Evolutionary conservation across 2,329 filamentous ascomycete genomes (phyloP).

Genomic region (Fusarium coicis): DNA sequence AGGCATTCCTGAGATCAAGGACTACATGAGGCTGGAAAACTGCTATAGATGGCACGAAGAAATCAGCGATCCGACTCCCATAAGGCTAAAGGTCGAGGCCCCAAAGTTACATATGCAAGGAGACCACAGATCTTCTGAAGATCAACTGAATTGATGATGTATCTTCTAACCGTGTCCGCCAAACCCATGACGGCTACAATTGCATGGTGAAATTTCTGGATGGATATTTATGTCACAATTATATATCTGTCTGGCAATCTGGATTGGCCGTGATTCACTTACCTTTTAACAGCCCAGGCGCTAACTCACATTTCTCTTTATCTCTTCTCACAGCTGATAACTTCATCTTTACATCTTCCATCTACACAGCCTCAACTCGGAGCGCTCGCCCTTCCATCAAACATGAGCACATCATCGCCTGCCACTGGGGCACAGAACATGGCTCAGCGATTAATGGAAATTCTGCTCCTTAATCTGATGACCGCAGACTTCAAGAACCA

Average conservation of each 20-base stretch:
- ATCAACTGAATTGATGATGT: constrained; percentile 23
- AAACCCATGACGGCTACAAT: not conserved
- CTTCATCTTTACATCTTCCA: not conserved
- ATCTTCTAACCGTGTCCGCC: not conserved
- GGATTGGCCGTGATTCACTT: not conserved
- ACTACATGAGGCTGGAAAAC: not conserved
- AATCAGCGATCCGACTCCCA: not conserved
- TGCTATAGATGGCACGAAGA: not conserved
- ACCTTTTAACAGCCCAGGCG: not conserved
- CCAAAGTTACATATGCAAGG: not conserved
- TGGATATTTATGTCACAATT: not conserved
- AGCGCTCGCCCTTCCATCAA: not conserved
- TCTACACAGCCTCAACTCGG: not conserved
- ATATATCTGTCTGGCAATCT: not conserved
- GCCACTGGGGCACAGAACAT: too few species aligned
- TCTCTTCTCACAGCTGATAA: not conserved
- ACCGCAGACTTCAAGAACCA: constrained; percentile 31
- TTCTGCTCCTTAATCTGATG: constrained; percentile 38
- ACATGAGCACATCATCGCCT: not conserved
- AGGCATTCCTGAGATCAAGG: not conserved
- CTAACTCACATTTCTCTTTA: not conserved
- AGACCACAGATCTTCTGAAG: not conserved
- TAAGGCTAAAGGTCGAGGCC: not conserved
- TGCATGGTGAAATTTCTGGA: not conserved
- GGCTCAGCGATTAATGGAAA: not conserved